Evolutionary conservation across 1,284 basidiomycete species (phyloP).

Genomic region (Hypsizygus ulmarius): DNA sequence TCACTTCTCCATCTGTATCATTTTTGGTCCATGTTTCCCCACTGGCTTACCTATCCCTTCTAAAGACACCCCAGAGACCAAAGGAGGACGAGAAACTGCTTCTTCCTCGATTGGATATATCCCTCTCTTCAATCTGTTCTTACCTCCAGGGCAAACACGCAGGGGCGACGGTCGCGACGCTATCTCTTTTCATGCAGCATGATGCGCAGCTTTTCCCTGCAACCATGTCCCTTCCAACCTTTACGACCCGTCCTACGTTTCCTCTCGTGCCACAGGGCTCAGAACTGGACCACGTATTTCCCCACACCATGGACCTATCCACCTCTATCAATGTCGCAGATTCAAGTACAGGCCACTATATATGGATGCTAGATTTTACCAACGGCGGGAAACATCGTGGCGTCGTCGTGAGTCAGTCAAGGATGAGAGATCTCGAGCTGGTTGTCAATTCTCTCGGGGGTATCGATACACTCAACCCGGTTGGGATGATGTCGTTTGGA

Average conservation of each 20-base stretch:
- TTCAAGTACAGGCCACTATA: constrained; percentile 31
- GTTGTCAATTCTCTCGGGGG: constrained; percentile 56
- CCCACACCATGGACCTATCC: constrained; percentile 35
- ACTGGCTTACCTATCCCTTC: constrained; percentile 58
- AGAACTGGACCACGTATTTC: constrained; percentile 49
- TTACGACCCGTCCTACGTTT: constrained; percentile 46
- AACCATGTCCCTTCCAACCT: constrained; percentile 41
- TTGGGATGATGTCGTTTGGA: constrained; percentile 51
- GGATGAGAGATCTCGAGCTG: constrained; percentile 66
- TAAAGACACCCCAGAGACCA: constrained; percentile 35
- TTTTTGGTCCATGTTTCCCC: constrained; percentile 72
- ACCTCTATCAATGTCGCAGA: constrained; percentile 23
- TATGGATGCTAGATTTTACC: constrained; percentile 74
- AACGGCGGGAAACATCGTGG: constrained; percentile 50
- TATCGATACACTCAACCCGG: constrained; percentile 38
- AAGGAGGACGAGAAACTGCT: constrained; percentile 20
- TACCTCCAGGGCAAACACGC: constrained; percentile 39
- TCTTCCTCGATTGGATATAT: constrained; percentile 51
- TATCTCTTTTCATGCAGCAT: constrained; percentile 46
- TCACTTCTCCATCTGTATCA: constrained; percentile 62
- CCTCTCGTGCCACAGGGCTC: constrained; percentile 39
- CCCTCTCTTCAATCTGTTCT: constrained; percentile 45
- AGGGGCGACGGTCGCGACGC: constrained; percentile 57
- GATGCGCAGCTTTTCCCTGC: constrained; percentile 37
- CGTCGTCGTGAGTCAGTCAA: constrained; percentile 65